Evolutionary conservation across 192 early-diverging fungal species (phyloP).

Genomic region (Coemansia sp.): DNA sequence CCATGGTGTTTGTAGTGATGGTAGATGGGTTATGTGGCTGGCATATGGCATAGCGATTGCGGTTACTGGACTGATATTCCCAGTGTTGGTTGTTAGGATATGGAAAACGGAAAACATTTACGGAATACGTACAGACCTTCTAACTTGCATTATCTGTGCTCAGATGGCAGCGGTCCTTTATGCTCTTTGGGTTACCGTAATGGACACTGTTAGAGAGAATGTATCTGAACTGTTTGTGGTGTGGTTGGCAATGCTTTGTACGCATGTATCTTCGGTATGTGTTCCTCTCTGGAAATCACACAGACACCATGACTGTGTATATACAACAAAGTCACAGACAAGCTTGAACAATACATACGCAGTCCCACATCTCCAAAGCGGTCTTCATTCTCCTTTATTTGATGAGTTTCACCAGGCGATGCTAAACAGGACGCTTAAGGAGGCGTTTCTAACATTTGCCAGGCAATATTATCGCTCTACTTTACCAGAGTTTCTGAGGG

Average conservation of each 20-base stretch:
- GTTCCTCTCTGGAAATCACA: conserved; percentile 25
- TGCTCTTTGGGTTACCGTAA: conserved; percentile 29
- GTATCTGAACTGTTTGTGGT: conserved; percentile 33
- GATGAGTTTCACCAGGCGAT: conserved; percentile 27
- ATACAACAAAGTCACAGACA: conserved; percentile 3
- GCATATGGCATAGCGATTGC: conserved; percentile 28
- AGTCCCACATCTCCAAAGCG: conserved; percentile 25
- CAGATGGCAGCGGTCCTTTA: conserved; percentile 28
- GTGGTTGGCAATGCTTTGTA: conserved; percentile 22
- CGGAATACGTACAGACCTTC: conserved; percentile 17
- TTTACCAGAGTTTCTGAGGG: conserved; percentile 32
- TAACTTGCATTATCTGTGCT: conserved; percentile 23
- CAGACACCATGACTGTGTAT: conserved; percentile 5
- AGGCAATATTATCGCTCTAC: conserved; percentile 27
- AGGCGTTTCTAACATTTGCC: conserved; percentile 28
- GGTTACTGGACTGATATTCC: conserved; percentile 18
- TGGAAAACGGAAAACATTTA: conserved; percentile 29
- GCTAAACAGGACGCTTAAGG: conserved; percentile 17
- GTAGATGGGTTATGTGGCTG: conserved; percentile 40
- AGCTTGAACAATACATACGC: conserved; percentile 26
- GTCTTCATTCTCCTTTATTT: conserved; percentile 29
- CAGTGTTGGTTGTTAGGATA: conserved; percentile 20
- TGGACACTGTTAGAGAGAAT: conserved; percentile 12
- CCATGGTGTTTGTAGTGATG: conserved; percentile 17
- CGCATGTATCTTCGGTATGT: conserved; percentile 31